A percentile compares a stretch with the other conserved stretches of the same genome.
Evolutionary conservation across 805 yeast species (phyloP).

Genomic region (Barnettozyma sp.): DNA sequence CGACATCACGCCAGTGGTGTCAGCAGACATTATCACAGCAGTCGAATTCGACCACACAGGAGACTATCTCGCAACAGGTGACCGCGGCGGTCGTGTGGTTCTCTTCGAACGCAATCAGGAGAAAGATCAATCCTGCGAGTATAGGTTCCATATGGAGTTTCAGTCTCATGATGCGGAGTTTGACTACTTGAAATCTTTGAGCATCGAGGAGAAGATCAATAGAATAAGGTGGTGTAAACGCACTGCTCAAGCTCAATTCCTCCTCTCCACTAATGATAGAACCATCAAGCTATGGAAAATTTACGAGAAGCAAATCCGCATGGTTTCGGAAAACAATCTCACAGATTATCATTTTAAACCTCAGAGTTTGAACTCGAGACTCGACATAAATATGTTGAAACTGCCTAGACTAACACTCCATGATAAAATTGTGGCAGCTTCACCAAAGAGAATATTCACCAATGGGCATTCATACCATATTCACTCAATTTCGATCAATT

Average conservation of each 20-base stretch:
- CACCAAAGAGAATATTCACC: conserved; percentile 83
- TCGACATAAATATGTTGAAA: conserved; percentile 44
- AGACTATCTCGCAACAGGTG: conserved; percentile 95
- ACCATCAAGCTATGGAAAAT: conserved; percentile 98
- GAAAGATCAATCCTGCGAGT: conserved; percentile 77
- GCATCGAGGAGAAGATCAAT: conserved; percentile 96
- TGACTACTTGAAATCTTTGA: conserved; percentile 90
- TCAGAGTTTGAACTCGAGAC: conserved; percentile 14
- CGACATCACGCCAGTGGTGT: conserved; percentile 89
- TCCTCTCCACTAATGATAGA: conserved; percentile 91
- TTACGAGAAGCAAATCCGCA: conserved; percentile 82
- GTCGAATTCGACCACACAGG: conserved; percentile 96
- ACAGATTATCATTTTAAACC: conserved; percentile 32
- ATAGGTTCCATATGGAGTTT: conserved; percentile 92
- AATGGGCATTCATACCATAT: conserved; percentile 99
- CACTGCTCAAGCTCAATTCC: conserved; percentile 81
- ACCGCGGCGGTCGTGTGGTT: conserved; percentile 96
- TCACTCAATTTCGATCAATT: conserved; percentile 88
- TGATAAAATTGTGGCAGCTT: conserved; percentile 91
- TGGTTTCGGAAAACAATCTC: conserved; percentile 87
- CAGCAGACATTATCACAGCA: conserved; percentile 90
- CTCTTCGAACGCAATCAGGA: conserved; percentile 81
- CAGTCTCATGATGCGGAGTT: conserved; percentile 98
- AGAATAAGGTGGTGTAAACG: conserved; percentile 94
- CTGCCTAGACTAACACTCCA: conserved; percentile 89